These are phyloP conservation scores for Kodamaea laetipori DNA, from an alignment of 805 yeast species.

Conservation along the genomic window DNA sequence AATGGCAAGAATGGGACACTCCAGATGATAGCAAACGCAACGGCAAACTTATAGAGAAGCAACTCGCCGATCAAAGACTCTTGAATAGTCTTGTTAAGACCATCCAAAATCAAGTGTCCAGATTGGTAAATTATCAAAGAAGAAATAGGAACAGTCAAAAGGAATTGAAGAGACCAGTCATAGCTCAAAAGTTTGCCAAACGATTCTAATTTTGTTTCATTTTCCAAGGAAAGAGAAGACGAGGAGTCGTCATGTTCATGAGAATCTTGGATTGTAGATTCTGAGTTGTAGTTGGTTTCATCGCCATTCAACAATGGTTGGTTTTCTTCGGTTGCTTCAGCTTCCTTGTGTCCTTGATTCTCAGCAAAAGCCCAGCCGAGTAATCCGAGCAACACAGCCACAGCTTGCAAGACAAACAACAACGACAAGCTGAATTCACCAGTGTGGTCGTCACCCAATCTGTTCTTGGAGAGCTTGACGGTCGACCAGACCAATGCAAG, in stretches of 20 bases:
- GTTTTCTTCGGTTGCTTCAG: slow-evolving; percentile 12
- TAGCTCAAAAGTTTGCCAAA: slow-evolving; percentile 45
- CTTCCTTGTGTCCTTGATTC: background rate
- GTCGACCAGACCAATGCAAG: slow-evolving; percentile 44
- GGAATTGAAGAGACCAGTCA: slow-evolving; percentile 80
- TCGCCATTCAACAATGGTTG: slow-evolving; percentile 33
- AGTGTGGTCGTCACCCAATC: slow-evolving; percentile 45
- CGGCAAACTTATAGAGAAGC: slow-evolving; percentile 31
- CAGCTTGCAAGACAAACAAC: slow-evolving; percentile 48
- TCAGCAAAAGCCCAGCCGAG: slow-evolving; percentile 42
- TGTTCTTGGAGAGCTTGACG: slow-evolving; percentile 50
- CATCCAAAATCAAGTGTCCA: slow-evolving; percentile 61
- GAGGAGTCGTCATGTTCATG: slow-evolving; percentile 15
- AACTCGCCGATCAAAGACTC: slow-evolving; percentile 55
- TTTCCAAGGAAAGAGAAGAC: slow-evolving; percentile 3
- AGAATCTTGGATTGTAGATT: slow-evolving; percentile 16
- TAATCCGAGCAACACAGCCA: slow-evolving; percentile 54
- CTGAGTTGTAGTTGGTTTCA: slow-evolving; percentile 11
- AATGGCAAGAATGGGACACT: slow-evolving; percentile 64
- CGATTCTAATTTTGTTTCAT: slow-evolving; percentile 29
- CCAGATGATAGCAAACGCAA: slow-evolving; percentile 33
- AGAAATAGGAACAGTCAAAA: slow-evolving; percentile 66
- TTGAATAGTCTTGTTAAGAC: slow-evolving; percentile 68
- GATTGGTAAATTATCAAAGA: slow-evolving; percentile 54
- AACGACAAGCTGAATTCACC: slow-evolving; percentile 55